phyloP scores from a whole-genome alignment of 2,329 filamentous ascomycete genomes.

The Cercospora zeina region DNA sequence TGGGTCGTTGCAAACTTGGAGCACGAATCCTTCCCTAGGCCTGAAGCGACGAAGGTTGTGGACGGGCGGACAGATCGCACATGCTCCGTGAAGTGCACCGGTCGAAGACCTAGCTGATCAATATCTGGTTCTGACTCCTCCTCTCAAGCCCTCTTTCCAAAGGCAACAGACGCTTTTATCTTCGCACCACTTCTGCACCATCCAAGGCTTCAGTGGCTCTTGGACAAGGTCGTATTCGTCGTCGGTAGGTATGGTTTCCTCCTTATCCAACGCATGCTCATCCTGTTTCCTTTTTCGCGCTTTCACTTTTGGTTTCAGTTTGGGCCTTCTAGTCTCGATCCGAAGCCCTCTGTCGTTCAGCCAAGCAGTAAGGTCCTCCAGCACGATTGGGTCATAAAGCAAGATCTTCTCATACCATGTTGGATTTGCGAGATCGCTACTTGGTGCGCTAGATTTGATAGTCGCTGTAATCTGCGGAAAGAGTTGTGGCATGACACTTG shows the following conservation, averaged over 20 bases:
- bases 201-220: slow-evolving; percentile 47
- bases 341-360: slow-evolving; percentile 58
- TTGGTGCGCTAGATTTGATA: slow-evolving; percentile 48
- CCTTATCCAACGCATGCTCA: slow-evolving; percentile 51
- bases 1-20: too few relatives aligned
- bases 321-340: slow-evolving; percentile 25
- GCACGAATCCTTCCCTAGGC: not conserved
- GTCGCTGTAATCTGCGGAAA: slow-evolving; percentile 52
- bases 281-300: slow-evolving; percentile 47
- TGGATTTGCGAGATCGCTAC: slow-evolving; percentile 46
- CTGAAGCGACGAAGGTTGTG: not conserved
- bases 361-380: slow-evolving; percentile 84
- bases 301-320: slow-evolving; percentile 24
- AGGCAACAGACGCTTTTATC: slow-evolving; percentile 81
- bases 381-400: slow-evolving; percentile 84
- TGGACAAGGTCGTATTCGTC: slow-evolving; percentile 31
- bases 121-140: slow-evolving; percentile 40
- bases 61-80: not conserved
- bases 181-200: slow-evolving; percentile 89
- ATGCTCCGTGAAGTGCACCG: not conserved
- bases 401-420: slow-evolving; percentile 93
- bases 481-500: slow-evolving; percentile 42
- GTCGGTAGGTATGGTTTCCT: slow-evolving; percentile 50
- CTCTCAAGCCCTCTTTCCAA: slow-evolving; percentile 58
- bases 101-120: slow-evolving; percentile 18